Conservation (phyloP, 768 basidiomycete species). For the Mycena indigotica region DNA sequence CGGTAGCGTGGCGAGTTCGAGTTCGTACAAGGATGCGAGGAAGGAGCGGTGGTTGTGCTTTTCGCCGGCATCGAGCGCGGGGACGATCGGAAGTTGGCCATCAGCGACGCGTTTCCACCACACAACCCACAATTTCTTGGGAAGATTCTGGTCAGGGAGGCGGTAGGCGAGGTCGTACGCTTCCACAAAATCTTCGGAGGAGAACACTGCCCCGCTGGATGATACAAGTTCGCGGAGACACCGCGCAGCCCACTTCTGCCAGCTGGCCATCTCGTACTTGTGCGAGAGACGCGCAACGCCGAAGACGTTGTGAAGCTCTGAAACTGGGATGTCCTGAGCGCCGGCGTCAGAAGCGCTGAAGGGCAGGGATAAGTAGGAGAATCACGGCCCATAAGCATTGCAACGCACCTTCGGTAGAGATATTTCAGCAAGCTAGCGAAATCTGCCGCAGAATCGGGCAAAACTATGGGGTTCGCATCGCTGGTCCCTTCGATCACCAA, state of each 20-base stretch:
- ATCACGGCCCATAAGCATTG: background rate
- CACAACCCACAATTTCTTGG: background rate
- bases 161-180: background rate
- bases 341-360: background rate
- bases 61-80: constrained; percentile 9
- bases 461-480: constrained; percentile 2
- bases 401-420: background rate
- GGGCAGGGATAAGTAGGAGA: background rate
- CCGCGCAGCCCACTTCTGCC: constrained; percentile 2
- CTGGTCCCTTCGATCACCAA: background rate
- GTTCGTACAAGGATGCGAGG: background rate
- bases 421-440: constrained; percentile 6
- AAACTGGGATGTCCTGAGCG: background rate
- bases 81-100: background rate
- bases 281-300: constrained; percentile 1
- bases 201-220: background rate
- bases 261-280: constrained; percentile 9
- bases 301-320: background rate
- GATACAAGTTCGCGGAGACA: background rate
- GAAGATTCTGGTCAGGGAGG: background rate
- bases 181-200: background rate
- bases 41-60: background rate
- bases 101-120: background rate
- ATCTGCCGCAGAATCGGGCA: constrained; percentile 1
- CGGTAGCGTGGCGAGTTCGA: background rate